Evolutionary conservation across 2,329 filamentous ascomycete genomes (phyloP).

Genomic region (Penicillium corylophilum): DNA sequence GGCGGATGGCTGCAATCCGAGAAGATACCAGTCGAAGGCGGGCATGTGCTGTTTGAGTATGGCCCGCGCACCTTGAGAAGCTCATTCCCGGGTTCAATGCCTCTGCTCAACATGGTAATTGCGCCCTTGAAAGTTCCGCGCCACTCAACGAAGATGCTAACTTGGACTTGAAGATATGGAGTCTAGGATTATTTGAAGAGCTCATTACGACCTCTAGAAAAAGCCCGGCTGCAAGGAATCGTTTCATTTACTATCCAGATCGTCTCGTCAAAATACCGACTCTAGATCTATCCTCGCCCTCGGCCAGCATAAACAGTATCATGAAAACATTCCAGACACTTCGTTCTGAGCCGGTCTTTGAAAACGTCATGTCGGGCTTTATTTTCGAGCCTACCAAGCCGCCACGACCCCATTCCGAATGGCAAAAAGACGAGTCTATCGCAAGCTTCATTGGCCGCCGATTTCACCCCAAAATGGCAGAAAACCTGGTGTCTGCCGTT

Average conservation of each 20-base stretch:
- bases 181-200: conserved; percentile 57
- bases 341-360: conserved; percentile 57
- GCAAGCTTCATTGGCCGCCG: conserved; percentile 62
- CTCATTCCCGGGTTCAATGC: conserved; percentile 57
- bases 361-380: conserved; percentile 43
- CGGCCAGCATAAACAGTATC: conserved; percentile 32
- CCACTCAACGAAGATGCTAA: conserved; percentile 11
- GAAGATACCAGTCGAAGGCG: conserved; percentile 57
- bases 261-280: conserved; percentile 58
- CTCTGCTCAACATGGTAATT: conserved; percentile 70
- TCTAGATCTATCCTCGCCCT: conserved; percentile 51
- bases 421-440: conserved; percentile 65
- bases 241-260: conserved; percentile 87
- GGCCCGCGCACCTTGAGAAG: conserved; percentile 76
- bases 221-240: conserved; percentile 58
- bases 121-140: not conserved
- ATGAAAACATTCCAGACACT: conserved; percentile 35
- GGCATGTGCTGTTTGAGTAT: conserved; percentile 72
- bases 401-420: conserved; percentile 34
- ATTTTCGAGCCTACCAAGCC: conserved; percentile 32
- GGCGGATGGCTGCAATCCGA: conserved; percentile 84
- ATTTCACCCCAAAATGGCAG: conserved; percentile 56
- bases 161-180: conserved; percentile 51
- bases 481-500: conserved; percentile 73
- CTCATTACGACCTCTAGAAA: conserved; percentile 54